A percentile compares a stretch with the other conserved stretches of the same genome.
phyloP scores from a whole-genome alignment of 768 basidiomycete species.

The Coprinopsis sp. region DNA sequence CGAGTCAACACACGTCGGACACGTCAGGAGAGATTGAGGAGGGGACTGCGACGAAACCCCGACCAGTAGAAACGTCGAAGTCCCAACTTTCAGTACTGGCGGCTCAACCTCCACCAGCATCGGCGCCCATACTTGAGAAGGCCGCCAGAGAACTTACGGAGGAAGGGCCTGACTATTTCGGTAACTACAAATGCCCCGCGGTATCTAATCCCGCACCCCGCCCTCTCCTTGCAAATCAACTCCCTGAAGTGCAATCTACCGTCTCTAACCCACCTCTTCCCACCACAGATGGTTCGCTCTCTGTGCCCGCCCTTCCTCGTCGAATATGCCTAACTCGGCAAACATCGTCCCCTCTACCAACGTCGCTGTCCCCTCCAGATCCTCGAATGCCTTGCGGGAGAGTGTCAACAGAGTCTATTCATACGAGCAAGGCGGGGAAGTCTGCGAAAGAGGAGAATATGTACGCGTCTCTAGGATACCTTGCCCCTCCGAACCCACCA shows the following conservation, averaged over 20 bases:
- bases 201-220: background rate
- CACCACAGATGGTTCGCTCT: conserved; percentile 20
- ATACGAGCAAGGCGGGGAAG: conserved; percentile 35
- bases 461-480: conserved; percentile 59
- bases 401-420: conserved; percentile 24
- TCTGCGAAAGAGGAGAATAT: conserved; percentile 65
- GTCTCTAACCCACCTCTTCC: background rate
- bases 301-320: conserved; percentile 46
- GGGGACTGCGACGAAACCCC: background rate
- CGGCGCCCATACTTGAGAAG: conserved; percentile 1
- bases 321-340: conserved; percentile 56
- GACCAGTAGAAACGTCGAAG: background rate
- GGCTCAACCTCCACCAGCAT: conserved; percentile 5
- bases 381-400: conserved; percentile 28
- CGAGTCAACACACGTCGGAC: too few relatives aligned
- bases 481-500: conserved; percentile 79
- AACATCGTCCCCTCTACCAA: conserved; percentile 59
- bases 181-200: background rate
- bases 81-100: conserved; percentile 7
- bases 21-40: background rate
- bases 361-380: conserved; percentile 29
- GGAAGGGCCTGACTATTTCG: conserved; percentile 6
- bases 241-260: conserved; percentile 2
- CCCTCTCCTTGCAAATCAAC: conserved; percentile 1
- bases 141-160: background rate